phyloP scores from a whole-genome alignment of 371 early-diverging fungal genomes.

The Paraphysoderma sedebokerense region DNA sequence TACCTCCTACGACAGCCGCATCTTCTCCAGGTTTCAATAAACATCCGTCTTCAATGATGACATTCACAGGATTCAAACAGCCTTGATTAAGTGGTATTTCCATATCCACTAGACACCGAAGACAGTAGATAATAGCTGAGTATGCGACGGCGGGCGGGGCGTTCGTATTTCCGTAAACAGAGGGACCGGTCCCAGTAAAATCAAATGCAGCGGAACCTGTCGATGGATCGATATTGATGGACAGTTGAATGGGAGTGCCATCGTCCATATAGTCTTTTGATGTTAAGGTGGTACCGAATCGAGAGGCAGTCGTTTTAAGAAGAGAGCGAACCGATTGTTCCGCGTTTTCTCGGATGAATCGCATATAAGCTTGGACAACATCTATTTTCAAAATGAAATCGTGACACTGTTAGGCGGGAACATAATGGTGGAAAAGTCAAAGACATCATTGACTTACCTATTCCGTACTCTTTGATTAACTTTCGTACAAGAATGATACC shows the following conservation, averaged over 20 bases:
- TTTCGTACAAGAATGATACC: conserved; percentile 69
- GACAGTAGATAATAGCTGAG: conserved; percentile 85
- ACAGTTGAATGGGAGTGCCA: conserved; percentile 65
- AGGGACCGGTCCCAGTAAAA: conserved; percentile 75
- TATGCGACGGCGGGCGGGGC: conserved; percentile 43
- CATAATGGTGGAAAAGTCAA: conserved; percentile 36
- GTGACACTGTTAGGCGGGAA: background rate
- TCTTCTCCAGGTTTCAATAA: conserved; percentile 59
- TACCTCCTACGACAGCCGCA: conserved; percentile 93
- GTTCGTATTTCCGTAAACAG: conserved; percentile 53
- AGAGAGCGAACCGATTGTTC: conserved; percentile 65
- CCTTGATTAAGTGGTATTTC: conserved; percentile 93
- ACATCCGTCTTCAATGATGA: conserved; percentile 56
- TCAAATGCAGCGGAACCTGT: conserved; percentile 74
- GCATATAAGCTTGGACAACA: conserved; percentile 88
- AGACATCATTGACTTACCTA: conserved; percentile 81
- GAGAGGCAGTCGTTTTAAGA: conserved; percentile 33
- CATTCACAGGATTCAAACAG: conserved; percentile 64
- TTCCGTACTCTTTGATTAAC: conserved; percentile 64
- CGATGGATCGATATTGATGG: conserved; percentile 47
- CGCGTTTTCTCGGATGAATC: conserved; percentile 66
- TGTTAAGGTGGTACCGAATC: conserved; percentile 20
- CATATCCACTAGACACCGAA: conserved; percentile 68
- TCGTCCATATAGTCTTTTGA: conserved; percentile 86
- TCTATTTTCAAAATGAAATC: conserved; percentile 9